These are phyloP conservation scores for Ceratobasidium sp. DNA, from an alignment of 1,284 basidiomycete species.

Conservation along the genomic window DNA sequence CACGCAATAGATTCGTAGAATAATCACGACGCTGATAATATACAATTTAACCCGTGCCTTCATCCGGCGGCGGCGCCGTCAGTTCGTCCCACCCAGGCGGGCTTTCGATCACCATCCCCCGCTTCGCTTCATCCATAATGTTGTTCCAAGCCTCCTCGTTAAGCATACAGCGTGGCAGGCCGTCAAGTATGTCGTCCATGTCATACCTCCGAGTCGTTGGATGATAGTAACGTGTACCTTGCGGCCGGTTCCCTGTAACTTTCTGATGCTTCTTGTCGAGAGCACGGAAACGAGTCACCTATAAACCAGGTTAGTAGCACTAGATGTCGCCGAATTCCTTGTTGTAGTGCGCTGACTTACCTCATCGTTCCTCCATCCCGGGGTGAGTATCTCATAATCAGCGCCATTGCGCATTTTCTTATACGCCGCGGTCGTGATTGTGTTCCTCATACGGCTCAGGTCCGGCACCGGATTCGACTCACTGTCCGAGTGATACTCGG, in stretches of 20 bases:
- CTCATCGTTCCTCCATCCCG: slow-evolving; percentile 12
- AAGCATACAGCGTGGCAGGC: not conserved
- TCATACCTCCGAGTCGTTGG: not conserved
- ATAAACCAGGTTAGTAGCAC: not conserved
- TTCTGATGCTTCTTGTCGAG: not conserved
- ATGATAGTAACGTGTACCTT: slow-evolving; percentile 10
- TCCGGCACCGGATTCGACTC: not conserved
- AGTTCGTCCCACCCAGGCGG: not conserved
- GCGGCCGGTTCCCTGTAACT: not conserved
- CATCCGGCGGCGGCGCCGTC: not conserved
- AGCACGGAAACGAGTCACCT: not conserved
- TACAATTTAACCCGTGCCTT: no score
- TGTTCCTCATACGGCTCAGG: not conserved
- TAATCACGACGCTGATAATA: not conserved
- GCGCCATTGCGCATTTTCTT: not conserved
- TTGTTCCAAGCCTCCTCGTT: not conserved
- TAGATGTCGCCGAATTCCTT: not conserved
- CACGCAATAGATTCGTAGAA: not conserved
- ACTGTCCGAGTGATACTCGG: slow-evolving; percentile 16
- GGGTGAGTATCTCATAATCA: slow-evolving; percentile 13
- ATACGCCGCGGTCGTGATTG: not conserved
- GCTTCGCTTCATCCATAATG: not conserved
- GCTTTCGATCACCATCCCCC: not conserved
- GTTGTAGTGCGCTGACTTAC: not conserved
- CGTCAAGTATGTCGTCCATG: slow-evolving; percentile 7